A percentile compares a stretch with the other conserved stretches of the same genome.
Evolutionary conservation across 2,329 filamentous ascomycete genomes (phyloP).

Genomic region (Arachnomyces sp.): DNA sequence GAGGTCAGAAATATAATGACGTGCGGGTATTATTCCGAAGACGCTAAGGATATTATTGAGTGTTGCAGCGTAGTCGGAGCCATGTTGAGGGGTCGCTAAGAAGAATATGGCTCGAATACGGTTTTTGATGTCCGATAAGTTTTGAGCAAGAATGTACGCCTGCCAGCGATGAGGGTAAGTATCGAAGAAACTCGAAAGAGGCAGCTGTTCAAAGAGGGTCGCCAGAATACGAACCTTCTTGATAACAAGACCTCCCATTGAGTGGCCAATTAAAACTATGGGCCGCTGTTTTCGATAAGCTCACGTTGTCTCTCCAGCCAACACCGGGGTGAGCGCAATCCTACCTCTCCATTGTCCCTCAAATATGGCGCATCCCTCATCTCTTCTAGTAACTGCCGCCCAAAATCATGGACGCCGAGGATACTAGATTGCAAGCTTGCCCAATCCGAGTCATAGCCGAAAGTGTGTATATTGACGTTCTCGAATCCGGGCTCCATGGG

Average conservation of each 20-base stretch:
- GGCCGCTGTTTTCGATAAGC: constrained; percentile 12
- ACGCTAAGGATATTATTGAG: constrained; percentile 23
- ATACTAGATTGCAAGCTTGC: background rate
- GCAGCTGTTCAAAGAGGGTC: too few relatives aligned
- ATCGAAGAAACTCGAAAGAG: too few relatives aligned
- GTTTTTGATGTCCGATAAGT: background rate
- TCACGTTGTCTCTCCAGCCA: background rate
- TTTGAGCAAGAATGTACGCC: too few relatives aligned
- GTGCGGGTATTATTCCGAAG: background rate
- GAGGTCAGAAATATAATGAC: background rate
- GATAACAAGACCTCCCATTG: constrained; percentile 39
- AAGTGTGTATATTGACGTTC: constrained; percentile 26
- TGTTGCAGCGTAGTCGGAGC: constrained; percentile 12
- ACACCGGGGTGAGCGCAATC: background rate
- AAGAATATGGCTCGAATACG: constrained; percentile 16
- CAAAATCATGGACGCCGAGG: background rate
- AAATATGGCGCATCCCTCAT: too few relatives aligned
- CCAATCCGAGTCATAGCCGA: constrained; percentile 14
- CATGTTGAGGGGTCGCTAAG: constrained; percentile 21
- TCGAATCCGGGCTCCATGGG: constrained; percentile 22
- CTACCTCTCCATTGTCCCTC: too few relatives aligned
- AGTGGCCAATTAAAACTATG: constrained; percentile 40
- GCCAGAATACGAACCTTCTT: constrained; percentile 16
- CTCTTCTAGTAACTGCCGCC: too few relatives aligned
- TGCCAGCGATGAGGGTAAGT: too few relatives aligned